Evolutionary conservation across 169 alveolate genomes (phyloP).

Genomic region (Eimeria falciformis): DNA sequence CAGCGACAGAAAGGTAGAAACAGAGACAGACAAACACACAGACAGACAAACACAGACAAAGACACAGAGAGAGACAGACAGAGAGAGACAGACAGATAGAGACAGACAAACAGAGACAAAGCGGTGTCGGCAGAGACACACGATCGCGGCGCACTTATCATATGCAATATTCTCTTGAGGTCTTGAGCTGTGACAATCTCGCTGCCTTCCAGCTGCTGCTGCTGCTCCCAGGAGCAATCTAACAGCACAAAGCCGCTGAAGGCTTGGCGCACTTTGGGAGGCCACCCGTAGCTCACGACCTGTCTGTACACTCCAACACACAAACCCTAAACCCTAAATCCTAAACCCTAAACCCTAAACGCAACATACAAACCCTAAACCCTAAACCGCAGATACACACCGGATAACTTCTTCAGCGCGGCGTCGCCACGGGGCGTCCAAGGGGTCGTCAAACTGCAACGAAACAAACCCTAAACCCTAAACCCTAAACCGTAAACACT

Average conservation of each 20-base stretch:
- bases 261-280: neutral
- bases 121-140: too few species aligned
- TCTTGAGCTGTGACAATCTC: constrained; percentile 30
- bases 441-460: constrained; percentile 45
- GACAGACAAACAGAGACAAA: too few species aligned
- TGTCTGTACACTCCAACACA: constrained; percentile 9
- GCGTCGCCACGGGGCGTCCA: constrained; percentile 47
- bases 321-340: constrained; percentile 24
- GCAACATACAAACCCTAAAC: too few species aligned
- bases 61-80: too few species aligned
- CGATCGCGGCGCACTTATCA: neutral
- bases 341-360: constrained; percentile 62
- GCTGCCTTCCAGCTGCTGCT: neutral
- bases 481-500: constrained; percentile 41
- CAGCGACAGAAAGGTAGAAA: too few species aligned
- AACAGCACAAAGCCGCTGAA: neutral
- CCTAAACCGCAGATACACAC: neutral
- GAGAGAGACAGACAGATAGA: too few species aligned
- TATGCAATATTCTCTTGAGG: neutral
- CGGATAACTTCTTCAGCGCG: constrained; percentile 59
- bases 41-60: too few species aligned
- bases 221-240: constrained; percentile 50
- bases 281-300: constrained; percentile 17
- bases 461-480: constrained; percentile 6
- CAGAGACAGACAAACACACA: too few species aligned